These are phyloP conservation scores for Durotheca rogersii DNA, from an alignment of 495 filamentous ascomycete genomes.

Conservation along the genomic window DNA sequence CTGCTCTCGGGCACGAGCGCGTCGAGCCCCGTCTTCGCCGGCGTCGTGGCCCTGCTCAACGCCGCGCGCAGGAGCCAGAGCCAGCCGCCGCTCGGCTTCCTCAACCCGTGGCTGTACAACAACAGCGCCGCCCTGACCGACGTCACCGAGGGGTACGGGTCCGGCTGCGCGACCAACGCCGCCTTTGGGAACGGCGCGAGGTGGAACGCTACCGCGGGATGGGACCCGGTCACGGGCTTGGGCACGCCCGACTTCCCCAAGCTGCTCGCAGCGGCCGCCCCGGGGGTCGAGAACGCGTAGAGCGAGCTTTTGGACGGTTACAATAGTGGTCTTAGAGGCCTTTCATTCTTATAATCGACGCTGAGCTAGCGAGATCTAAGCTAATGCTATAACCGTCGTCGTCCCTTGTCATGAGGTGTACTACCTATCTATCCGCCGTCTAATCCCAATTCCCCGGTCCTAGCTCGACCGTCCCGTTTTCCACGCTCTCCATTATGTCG, in stretches of 20 bases:
- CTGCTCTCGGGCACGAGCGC: slow-evolving; percentile 49
- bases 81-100: slow-evolving; percentile 60
- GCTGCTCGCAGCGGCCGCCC: slow-evolving; percentile 34
- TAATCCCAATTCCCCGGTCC: slow-evolving; percentile 45
- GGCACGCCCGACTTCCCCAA: slow-evolving; percentile 37
- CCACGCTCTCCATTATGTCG: slow-evolving; percentile 42
- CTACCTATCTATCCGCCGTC: not conserved
- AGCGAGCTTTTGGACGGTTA: too few species aligned
- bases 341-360: not conserved
- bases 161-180: slow-evolving; percentile 52
- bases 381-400: too few species aligned
- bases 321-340: too few species aligned
- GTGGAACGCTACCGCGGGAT: slow-evolving; percentile 41
- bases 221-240: slow-evolving; percentile 44
- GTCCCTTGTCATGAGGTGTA: too few species aligned
- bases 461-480: slow-evolving; percentile 39
- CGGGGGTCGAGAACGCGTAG: slow-evolving; percentile 36
- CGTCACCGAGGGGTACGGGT: slow-evolving; percentile 59
- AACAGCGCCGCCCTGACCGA: slow-evolving; percentile 62
- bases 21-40: slow-evolving; percentile 40
- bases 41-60: slow-evolving; percentile 61
- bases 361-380: too few species aligned
- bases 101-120: slow-evolving; percentile 63
- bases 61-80: slow-evolving; percentile 56
- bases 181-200: slow-evolving; percentile 51